A percentile compares a stretch with the other conserved stretches of the same genome.
phyloP scores from a whole-genome alignment of 1,284 basidiomycete genomes.

The Rhodotorula mucilaginosa region DNA sequence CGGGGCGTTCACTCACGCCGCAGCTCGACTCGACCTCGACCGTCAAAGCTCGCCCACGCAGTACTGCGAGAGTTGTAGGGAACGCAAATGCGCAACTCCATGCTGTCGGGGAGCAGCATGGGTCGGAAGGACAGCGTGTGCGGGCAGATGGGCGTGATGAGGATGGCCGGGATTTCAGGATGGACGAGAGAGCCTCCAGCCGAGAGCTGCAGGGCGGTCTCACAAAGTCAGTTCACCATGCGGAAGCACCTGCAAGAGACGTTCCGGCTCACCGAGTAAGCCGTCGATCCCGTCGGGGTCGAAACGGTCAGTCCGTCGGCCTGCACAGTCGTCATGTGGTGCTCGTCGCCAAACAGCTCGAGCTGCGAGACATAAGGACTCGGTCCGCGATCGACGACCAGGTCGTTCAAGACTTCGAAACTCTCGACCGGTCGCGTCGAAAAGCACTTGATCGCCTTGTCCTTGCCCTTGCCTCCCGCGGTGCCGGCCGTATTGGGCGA shows the following conservation, averaged over 20 bases:
- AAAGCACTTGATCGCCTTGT: conserved; percentile 98
- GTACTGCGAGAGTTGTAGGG: conserved; percentile 97
- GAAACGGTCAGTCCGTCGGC: conserved; percentile 95
- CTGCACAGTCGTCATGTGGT: conserved; percentile 98
- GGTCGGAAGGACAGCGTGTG: conserved; percentile 98
- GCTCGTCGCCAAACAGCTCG: conserved; percentile 96
- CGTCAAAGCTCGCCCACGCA: conserved; percentile 98
- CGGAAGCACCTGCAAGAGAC: too few species aligned
- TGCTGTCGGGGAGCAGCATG: conserved; percentile 96
- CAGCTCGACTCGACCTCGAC: conserved; percentile 90
- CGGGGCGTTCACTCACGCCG: conserved; percentile 63
- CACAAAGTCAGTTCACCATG: neutral
- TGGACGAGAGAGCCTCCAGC: conserved; percentile 97
- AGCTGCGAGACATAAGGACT: conserved; percentile 95
- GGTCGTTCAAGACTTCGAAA: conserved; percentile 96
- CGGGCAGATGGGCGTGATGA: conserved; percentile 97
- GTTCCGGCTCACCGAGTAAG: conserved; percentile 72
- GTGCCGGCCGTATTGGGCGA: conserved; percentile 6
- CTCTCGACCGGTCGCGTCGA: conserved; percentile 91
- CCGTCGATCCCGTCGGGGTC: conserved; percentile 96
- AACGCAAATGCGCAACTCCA: conserved; percentile 97
- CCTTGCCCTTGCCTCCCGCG: conserved; percentile 46
- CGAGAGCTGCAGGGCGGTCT: conserved; percentile 63
- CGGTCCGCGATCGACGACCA: conserved; percentile 96
- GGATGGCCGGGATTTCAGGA: conserved; percentile 92